Percentiles rank a stretch among this genome's conserved stretches.
Conservation (phyloP, 192 early-diverging fungal species). For the Kickxella alabastrina region DNA sequence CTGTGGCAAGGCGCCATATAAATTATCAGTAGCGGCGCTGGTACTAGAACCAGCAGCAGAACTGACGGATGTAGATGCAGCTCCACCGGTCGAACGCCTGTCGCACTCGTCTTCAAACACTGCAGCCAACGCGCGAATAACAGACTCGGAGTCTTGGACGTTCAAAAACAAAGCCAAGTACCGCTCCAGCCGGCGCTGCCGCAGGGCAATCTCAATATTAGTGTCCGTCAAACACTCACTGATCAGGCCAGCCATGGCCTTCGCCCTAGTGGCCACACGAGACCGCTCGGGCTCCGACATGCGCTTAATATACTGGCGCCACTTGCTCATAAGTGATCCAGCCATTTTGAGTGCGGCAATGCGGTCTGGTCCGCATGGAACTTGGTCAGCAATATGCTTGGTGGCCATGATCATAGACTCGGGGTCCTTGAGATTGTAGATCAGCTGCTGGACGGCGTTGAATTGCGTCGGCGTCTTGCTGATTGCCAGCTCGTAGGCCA, state of each 20-base stretch:
- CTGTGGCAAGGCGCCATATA: no score
- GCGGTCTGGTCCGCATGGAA: constrained; percentile 61
- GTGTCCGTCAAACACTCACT: constrained; percentile 33
- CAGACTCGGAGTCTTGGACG: constrained; percentile 8
- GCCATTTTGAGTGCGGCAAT: constrained; percentile 59
- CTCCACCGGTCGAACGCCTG: not conserved
- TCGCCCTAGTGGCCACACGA: constrained; percentile 29
- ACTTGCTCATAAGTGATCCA: constrained; percentile 40
- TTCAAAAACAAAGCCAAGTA: constrained; percentile 28
- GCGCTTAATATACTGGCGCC: constrained; percentile 46
- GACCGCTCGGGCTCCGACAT: constrained; percentile 27
- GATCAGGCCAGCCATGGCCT: constrained; percentile 36
- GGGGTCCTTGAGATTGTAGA: constrained; percentile 54
- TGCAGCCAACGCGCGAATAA: constrained; percentile 14
- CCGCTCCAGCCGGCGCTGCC: constrained; percentile 20
- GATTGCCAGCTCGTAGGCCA: constrained; percentile 17
- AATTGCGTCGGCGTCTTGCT: constrained; percentile 37
- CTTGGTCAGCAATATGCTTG: constrained; percentile 54
- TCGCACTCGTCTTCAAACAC: constrained; percentile 34
- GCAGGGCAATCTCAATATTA: constrained; percentile 21
- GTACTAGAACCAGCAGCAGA: not conserved
- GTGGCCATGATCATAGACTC: constrained; percentile 53
- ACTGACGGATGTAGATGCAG: not conserved
- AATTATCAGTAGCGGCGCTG: no score
- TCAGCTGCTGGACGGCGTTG: constrained; percentile 54